A percentile compares a stretch with the other conserved stretches of the same genome.
Conservation (phyloP, 2,329 filamentous ascomycete genomes). For the Didymella exigua region DNA sequence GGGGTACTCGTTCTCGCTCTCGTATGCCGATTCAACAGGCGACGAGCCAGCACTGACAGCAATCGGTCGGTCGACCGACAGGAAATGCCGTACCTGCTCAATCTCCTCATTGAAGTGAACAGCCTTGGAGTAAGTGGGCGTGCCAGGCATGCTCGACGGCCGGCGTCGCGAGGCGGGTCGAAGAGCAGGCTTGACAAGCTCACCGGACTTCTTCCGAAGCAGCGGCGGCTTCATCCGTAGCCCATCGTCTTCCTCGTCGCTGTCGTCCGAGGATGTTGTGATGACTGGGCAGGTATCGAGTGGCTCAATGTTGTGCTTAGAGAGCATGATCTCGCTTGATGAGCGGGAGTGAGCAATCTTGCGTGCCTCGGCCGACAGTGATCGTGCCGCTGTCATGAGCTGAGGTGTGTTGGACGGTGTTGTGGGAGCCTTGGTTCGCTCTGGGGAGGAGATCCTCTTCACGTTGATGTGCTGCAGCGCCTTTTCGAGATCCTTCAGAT, state of each 20-base stretch:
- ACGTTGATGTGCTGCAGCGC: conserved; percentile 81
- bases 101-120: conserved; percentile 98
- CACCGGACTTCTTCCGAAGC: conserved; percentile 97
- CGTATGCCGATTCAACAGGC: conserved; percentile 81
- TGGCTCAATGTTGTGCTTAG: conserved; percentile 48
- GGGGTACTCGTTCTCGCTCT: conserved; percentile 87
- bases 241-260: conserved; percentile 63
- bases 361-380: conserved; percentile 60
- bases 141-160: conserved; percentile 96
- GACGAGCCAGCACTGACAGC: conserved; percentile 95
- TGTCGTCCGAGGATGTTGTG: conserved; percentile 54
- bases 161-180: conserved; percentile 78
- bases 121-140: conserved; percentile 91
- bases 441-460: conserved; percentile 64
- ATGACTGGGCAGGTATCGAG: conserved; percentile 53
- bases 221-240: conserved; percentile 77
- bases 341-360: conserved; percentile 68
- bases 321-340: conserved; percentile 62
- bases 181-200: conserved; percentile 90
- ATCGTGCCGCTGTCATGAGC: conserved; percentile 30
- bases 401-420: conserved; percentile 26
- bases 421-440: conserved; percentile 38
- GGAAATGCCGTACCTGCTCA: conserved; percentile 93
- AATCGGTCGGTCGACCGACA: conserved; percentile 91
- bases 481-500: conserved; percentile 73